Conservation (phyloP, 495 filamentous ascomycete species). For the Cryomyces minteri region DNA sequence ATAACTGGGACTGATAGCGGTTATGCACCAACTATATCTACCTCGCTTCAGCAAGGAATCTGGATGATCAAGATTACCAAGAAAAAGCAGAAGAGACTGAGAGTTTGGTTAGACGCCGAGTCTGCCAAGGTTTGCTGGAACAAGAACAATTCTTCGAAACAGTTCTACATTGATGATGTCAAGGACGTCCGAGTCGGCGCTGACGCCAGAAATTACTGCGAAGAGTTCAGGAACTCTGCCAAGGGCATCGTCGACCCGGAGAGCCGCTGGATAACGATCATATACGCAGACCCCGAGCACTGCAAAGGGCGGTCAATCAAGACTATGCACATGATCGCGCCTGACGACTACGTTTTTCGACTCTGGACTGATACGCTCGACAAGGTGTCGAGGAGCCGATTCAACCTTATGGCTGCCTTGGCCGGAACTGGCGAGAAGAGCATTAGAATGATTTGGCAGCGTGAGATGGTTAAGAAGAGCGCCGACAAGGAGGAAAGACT, state of each 20-base stretch:
- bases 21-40: constrained; percentile 51
- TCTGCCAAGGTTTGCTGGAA: constrained; percentile 81
- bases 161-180: constrained; percentile 87
- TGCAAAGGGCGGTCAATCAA: constrained; percentile 51
- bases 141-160: constrained; percentile 54
- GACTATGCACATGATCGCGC: constrained; percentile 69
- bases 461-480: constrained; percentile 58
- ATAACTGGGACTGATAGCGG: constrained; percentile 17
- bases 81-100: constrained; percentile 56
- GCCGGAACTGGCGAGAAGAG: constrained; percentile 58
- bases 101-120: constrained; percentile 59
- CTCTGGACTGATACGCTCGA: constrained; percentile 72
- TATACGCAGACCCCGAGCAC: constrained; percentile 52
- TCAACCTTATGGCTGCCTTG: constrained; percentile 74
- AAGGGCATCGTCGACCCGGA: constrained; percentile 29
- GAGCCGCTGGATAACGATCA: constrained; percentile 68
- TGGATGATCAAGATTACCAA: constrained; percentile 63
- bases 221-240: constrained; percentile 53
- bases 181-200: constrained; percentile 68
- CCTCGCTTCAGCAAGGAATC: constrained; percentile 56
- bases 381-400: constrained; percentile 59
- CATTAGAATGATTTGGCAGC: constrained; percentile 63
- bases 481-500: constrained; percentile 45
- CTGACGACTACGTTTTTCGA: constrained; percentile 43
- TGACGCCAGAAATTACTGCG: constrained; percentile 77